Conservation (phyloP, 345 rosid species). For the Hypericum perforatum region DNA sequence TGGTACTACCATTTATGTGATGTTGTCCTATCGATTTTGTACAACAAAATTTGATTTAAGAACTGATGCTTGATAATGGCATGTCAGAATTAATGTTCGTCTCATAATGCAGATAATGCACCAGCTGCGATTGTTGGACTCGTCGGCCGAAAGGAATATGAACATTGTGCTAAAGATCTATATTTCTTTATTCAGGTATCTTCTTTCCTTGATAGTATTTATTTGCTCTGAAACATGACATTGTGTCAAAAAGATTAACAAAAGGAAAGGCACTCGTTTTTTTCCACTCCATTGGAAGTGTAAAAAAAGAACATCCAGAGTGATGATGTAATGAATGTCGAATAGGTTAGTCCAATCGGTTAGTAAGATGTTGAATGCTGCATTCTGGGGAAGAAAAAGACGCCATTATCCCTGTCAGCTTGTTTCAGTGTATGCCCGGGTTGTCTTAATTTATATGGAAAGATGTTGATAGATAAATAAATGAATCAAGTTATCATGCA, state of each 20-base stretch:
- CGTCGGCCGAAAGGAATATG: conserved; percentile 88
- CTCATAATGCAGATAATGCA: conserved; percentile 57
- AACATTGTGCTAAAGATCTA: conserved; percentile 81
- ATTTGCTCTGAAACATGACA: too few relatives aligned
- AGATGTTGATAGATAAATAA: too few relatives aligned
- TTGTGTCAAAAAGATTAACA: too few relatives aligned
- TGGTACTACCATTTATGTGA: conserved; percentile 33
- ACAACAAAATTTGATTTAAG: background rate
- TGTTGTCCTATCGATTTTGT: background rate
- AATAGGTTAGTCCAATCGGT: too few relatives aligned
- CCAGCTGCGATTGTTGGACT: conserved; percentile 73
- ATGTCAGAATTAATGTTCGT: background rate
- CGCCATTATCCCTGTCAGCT: background rate
- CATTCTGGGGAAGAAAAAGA: background rate
- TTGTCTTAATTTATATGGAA: too few relatives aligned
- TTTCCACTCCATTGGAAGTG: too few relatives aligned
- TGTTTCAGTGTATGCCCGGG: too few relatives aligned
- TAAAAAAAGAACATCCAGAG: too few relatives aligned
- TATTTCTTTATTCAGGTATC: conserved; percentile 93
- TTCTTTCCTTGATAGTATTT: background rate
- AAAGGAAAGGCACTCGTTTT: too few relatives aligned
- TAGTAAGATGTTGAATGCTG: background rate
- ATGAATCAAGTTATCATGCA: too few relatives aligned
- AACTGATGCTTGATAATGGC: background rate
- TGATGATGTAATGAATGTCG: too few relatives aligned